These are phyloP conservation scores for Caloboletus inedulis DNA, from an alignment of 1,284 basidiomycete species.

Conservation along the genomic window DNA sequence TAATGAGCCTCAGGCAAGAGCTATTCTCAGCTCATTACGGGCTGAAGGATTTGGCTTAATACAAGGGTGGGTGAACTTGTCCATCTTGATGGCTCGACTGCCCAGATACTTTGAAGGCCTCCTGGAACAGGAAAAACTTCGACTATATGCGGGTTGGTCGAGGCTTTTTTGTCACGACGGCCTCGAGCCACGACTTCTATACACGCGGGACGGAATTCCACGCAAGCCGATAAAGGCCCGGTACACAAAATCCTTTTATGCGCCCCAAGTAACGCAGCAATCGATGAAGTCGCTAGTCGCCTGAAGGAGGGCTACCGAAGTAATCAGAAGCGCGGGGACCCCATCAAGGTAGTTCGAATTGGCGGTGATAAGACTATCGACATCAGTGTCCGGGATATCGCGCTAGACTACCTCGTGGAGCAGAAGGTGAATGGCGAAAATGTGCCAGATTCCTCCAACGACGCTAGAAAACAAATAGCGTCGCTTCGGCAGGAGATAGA, in stretches of 20 bases:
- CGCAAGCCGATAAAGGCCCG: slow-evolving; percentile 46
- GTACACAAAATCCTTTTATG: slow-evolving; percentile 85
- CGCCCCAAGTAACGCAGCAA: slow-evolving; percentile 97
- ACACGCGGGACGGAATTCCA: slow-evolving; percentile 41
- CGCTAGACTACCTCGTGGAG: slow-evolving; percentile 85
- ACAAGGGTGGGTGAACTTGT: slow-evolving; percentile 72
- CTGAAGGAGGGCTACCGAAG: slow-evolving; percentile 76
- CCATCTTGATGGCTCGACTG: slow-evolving; percentile 1
- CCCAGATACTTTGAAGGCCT: slow-evolving; percentile 47
- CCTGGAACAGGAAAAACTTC: slow-evolving; percentile 99
- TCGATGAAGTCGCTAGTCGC: slow-evolving; percentile 93
- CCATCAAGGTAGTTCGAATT: slow-evolving; percentile 85
- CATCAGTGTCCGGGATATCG: slow-evolving; percentile 80
- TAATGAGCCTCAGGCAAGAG: slow-evolving; percentile 93
- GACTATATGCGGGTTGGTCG: slow-evolving; percentile 94
- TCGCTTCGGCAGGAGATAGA: slow-evolving; percentile 67
- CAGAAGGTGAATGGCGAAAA: slow-evolving; percentile 60
- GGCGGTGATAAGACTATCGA: slow-evolving; percentile 82
- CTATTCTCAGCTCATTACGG: slow-evolving; percentile 76
- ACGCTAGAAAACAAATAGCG: slow-evolving; percentile 57
- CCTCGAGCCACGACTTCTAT: slow-evolving; percentile 48
- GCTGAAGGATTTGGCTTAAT: slow-evolving; percentile 87
- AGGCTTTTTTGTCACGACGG: slow-evolving; percentile 72
- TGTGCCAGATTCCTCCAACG: slow-evolving; percentile 39
- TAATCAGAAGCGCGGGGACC: slow-evolving; percentile 50